Base-by-base conservation (phyloP, 2,329 filamentous ascomycete species). In the Ustulina deusta region DNA sequence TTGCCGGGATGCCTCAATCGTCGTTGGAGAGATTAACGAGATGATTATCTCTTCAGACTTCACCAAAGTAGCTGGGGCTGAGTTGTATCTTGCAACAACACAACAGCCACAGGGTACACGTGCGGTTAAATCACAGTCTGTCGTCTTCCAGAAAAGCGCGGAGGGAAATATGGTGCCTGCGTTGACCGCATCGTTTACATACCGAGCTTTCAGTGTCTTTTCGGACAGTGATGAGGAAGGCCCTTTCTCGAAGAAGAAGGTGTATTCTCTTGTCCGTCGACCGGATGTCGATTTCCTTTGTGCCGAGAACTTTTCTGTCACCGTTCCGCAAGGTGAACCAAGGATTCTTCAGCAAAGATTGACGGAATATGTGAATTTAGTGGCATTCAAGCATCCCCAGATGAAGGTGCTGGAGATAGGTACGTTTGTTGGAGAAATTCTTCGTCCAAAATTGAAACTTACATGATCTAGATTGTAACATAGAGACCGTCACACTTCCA, bases 1-100 rank as follows among this genome's bases (percentile, higher is more conserved):
- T 57, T 63, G 61, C 32, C 61, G 52, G 10, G 42, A 49, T 63
- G 61, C 61, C 22, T 63, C 61, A 29, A 63, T 63, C n/a, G 61
- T 63, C 6, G 61, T 63, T 27, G 61, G 61, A 2, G 44, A 63
- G 36, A 63, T 63, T 10, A 63, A 57, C 44, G 52, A 63, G 32
- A 63, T 63, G 61, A 51, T 34, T 11, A 63, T 63, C 54, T 58
- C 61, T 20, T 34, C 54, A 15, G 52, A 63, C 34, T 58, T 63
- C 42, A 40, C 61, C 7, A 46, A 58, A 40, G 10, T 32, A n/a
- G 52, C 61, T 2, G 61, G 61, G 42, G 52, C 40, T 17, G 32
- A 57, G 52, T 25, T 63, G n/a, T 63, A 49, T 29, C 52, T 63
- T 27, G 61, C 61, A 63, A 63, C 61, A 40, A 63, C 61, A 20